These are phyloP conservation scores for Candida manassasensis DNA, from an alignment of 805 yeast species.

Conservation along the genomic window DNA sequence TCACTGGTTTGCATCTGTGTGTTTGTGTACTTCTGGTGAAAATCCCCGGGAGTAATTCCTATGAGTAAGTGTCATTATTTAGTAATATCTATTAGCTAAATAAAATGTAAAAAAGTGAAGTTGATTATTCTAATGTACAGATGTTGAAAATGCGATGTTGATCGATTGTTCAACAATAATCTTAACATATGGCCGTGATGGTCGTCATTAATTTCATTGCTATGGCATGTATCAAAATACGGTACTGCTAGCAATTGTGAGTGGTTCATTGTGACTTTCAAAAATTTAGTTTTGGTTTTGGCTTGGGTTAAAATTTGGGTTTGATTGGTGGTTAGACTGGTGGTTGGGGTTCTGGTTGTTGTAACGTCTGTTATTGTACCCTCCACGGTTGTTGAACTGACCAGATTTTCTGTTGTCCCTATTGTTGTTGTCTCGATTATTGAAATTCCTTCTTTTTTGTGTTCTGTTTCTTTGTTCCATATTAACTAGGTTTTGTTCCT, in stretches of 20 bases:
- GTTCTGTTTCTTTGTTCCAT: conserved; percentile 46
- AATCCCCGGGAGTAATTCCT: neutral
- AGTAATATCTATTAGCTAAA: conserved; percentile 5
- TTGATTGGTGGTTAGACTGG: conserved; percentile 6
- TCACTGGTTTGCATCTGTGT: too few species aligned
- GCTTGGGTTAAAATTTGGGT: conserved; percentile 1
- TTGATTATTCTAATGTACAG: conserved; percentile 3
- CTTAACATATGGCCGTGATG: too few species aligned
- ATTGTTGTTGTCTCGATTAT: conserved; percentile 13
- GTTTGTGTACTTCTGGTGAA: too few species aligned
- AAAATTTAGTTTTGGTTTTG: conserved; percentile 3
- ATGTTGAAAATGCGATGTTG: conserved; percentile 1
- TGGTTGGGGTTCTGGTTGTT: conserved; percentile 4
- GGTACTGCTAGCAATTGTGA: conserved; percentile 2
- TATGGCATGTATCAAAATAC: too few species aligned
- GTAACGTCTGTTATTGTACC: conserved; percentile 17
- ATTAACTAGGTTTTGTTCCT: conserved; percentile 54
- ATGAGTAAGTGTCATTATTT: conserved; percentile 10
- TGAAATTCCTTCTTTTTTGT: conserved; percentile 36
- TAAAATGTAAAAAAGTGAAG: conserved; percentile 1
- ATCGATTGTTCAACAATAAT: neutral
- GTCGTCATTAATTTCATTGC: too few species aligned
- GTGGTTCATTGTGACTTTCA: too few species aligned
- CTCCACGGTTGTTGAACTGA: conserved; percentile 8
- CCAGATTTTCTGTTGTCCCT: conserved; percentile 15